phyloP scores from a whole-genome alignment of 305 asterid genomes.

The Plantago lanceolata region DNA sequence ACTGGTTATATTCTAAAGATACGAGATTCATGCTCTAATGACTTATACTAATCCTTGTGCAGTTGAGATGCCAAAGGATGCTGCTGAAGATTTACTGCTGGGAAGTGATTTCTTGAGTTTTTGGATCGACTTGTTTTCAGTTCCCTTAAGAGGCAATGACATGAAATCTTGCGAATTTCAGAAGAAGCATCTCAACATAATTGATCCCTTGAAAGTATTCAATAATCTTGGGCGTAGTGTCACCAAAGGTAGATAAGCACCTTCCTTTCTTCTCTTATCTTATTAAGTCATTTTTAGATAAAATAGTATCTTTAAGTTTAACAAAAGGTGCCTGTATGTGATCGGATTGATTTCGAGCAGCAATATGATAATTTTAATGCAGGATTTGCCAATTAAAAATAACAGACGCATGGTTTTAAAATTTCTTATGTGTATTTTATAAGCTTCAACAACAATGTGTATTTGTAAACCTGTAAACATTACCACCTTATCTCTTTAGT shows the following conservation, averaged over 20 bases:
- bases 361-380: too few relatives aligned
- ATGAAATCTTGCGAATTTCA: slow-evolving; percentile 43
- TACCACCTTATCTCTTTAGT: not conserved
- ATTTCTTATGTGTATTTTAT: not conserved
- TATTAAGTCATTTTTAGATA: not conserved
- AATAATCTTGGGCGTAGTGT: slow-evolving; percentile 93
- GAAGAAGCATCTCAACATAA: slow-evolving; percentile 65
- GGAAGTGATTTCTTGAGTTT: slow-evolving; percentile 47
- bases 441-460: not conserved
- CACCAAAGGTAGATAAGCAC: slow-evolving; percentile 49
- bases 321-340: too few relatives aligned
- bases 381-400: too few relatives aligned
- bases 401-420: too few relatives aligned
- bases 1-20: not conserved
- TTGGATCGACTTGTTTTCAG: slow-evolving; percentile 47
- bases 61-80: slow-evolving; percentile 58
- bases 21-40: not conserved
- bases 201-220: slow-evolving; percentile 68
- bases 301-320: too few relatives aligned
- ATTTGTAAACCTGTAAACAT: not conserved
- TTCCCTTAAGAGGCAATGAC: slow-evolving; percentile 46
- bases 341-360: too few relatives aligned
- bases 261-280: not conserved
- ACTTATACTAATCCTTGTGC: slow-evolving; percentile 25
- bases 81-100: slow-evolving; percentile 48